A percentile compares a stretch with the other conserved stretches of the same genome.
Evolutionary conservation across 2,329 filamentous ascomycete genomes (phyloP).

Genomic region (Elsinoe arachidis): DNA sequence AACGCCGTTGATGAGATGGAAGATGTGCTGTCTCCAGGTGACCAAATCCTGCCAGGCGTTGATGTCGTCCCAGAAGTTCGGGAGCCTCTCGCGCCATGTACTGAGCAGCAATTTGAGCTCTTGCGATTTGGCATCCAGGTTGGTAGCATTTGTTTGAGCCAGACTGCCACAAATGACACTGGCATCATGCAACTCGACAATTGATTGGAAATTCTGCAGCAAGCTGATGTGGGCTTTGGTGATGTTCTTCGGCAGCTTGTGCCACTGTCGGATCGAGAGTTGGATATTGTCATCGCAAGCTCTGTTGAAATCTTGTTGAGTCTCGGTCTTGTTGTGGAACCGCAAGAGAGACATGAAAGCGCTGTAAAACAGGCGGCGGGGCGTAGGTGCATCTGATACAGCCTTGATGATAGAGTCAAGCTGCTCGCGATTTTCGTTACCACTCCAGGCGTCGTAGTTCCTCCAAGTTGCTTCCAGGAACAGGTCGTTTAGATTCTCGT

Average conservation of each 20-base stretch:
- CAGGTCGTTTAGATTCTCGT: constrained; percentile 96
- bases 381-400: constrained; percentile 93
- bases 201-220: constrained; percentile 92
- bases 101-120: constrained; percentile 90
- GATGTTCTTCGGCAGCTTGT: constrained; percentile 87
- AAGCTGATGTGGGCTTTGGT: constrained; percentile 94
- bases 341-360: constrained; percentile 96
- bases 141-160: constrained; percentile 69
- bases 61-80: constrained; percentile 99
- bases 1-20: constrained; percentile 89
- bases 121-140: constrained; percentile 87
- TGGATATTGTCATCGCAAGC: constrained; percentile 96
- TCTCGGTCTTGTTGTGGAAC: constrained; percentile 81
- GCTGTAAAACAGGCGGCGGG: constrained; percentile 90
- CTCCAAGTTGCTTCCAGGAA: constrained; percentile 93
- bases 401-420: constrained; percentile 92
- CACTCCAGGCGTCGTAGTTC: constrained; percentile 90
- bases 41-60: constrained; percentile 98
- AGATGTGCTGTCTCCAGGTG: constrained; percentile 99
- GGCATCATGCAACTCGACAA: constrained; percentile 95
- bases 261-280: constrained; percentile 95
- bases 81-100: constrained; percentile 89
- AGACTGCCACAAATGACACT: constrained; percentile 93
- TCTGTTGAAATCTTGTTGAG: constrained; percentile 69
- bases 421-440: constrained; percentile 74